A percentile compares a stretch with the other conserved stretches of the same genome.
Conservation (phyloP, 2,329 filamentous ascomycete genomes). For the Penicillium rolfsii region DNA sequence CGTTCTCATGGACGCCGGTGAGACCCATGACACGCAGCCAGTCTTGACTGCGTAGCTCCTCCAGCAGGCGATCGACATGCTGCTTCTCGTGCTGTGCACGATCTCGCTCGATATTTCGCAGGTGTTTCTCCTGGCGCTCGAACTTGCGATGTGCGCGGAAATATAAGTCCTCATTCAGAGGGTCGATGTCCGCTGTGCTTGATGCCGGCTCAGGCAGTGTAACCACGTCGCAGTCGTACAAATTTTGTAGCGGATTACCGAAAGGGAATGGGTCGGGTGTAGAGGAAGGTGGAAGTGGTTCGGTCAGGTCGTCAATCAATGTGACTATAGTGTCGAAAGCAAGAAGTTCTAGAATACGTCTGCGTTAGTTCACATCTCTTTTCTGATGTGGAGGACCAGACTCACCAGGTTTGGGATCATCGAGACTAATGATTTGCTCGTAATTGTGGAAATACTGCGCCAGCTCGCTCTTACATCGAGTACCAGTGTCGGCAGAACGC, state of each 20-base stretch:
- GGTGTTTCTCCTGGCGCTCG: slow-evolving; percentile 68
- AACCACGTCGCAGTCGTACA: slow-evolving; percentile 44
- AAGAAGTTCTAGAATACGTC: slow-evolving; percentile 64
- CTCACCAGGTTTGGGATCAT: slow-evolving; percentile 74
- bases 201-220: slow-evolving; percentile 20
- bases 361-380: not conserved
- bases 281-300: slow-evolving; percentile 34
- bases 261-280: slow-evolving; percentile 32
- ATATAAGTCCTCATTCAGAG: slow-evolving; percentile 60
- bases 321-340: slow-evolving; percentile 73
- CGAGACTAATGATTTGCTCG: slow-evolving; percentile 88
- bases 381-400: not conserved
- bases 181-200: slow-evolving; percentile 48
- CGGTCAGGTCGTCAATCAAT: slow-evolving; percentile 63
- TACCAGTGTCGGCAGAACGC: slow-evolving; percentile 79
- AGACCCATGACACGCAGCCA: slow-evolving; percentile 94
- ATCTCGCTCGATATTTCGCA: slow-evolving; percentile 69
- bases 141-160: slow-evolving; percentile 63
- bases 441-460: slow-evolving; percentile 91
- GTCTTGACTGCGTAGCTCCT: slow-evolving; percentile 85
- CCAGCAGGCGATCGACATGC: slow-evolving; percentile 69
- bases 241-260: slow-evolving; percentile 42
- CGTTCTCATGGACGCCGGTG: slow-evolving; percentile 78
- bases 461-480: slow-evolving; percentile 86
- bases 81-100: slow-evolving; percentile 68